Percentiles rank a stretch among this genome's conserved stretches.
Conservation (phyloP, 2,329 filamentous ascomycete species). For the Alternaria metachromatica region DNA sequence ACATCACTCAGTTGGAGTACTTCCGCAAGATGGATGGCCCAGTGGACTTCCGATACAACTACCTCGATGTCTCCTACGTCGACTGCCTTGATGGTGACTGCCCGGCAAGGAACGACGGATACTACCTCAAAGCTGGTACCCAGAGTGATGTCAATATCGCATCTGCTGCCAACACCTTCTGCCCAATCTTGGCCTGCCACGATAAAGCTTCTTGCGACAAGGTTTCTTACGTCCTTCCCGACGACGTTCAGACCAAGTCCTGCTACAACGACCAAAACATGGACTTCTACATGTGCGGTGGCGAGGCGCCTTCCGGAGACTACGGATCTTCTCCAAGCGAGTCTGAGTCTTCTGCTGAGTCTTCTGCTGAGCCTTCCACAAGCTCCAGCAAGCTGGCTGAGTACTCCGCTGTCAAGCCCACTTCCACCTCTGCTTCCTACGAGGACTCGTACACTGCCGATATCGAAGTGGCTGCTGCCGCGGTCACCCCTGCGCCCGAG, state of each 20-base stretch:
- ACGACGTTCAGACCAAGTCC: slow-evolving; percentile 44
- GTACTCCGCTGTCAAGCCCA: slow-evolving; percentile 14
- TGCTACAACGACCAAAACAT: slow-evolving; percentile 37
- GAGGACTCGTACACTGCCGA: slow-evolving; percentile 15
- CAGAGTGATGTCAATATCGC: slow-evolving; percentile 16
- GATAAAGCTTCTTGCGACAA: slow-evolving; percentile 31
- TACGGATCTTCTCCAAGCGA: slow-evolving; percentile 13
- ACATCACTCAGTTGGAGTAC: slow-evolving; percentile 50
- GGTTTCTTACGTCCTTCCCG: slow-evolving; percentile 40
- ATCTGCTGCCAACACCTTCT: slow-evolving; percentile 35
- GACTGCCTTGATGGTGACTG: slow-evolving; percentile 40
- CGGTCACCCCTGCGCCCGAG: slow-evolving; percentile 30
- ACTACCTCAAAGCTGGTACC: slow-evolving; percentile 39
- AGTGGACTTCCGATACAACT: slow-evolving; percentile 31
- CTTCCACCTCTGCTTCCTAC: slow-evolving; percentile 13
- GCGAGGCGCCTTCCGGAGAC: slow-evolving; percentile 32
- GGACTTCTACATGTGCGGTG: slow-evolving; percentile 46
- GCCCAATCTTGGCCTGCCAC: slow-evolving; percentile 39
- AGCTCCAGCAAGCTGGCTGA: neutral
- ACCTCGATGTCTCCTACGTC: slow-evolving; percentile 49
- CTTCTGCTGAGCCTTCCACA: slow-evolving; percentile 6
- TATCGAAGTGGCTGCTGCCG: slow-evolving; percentile 29
- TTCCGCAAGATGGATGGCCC: slow-evolving; percentile 26
- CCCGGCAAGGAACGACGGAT: slow-evolving; percentile 43
- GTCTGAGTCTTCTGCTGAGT: slow-evolving; percentile 4